Base-by-base conservation (phyloP, 805 yeast species). In the Blastobotrys mokoenaii region DNA sequence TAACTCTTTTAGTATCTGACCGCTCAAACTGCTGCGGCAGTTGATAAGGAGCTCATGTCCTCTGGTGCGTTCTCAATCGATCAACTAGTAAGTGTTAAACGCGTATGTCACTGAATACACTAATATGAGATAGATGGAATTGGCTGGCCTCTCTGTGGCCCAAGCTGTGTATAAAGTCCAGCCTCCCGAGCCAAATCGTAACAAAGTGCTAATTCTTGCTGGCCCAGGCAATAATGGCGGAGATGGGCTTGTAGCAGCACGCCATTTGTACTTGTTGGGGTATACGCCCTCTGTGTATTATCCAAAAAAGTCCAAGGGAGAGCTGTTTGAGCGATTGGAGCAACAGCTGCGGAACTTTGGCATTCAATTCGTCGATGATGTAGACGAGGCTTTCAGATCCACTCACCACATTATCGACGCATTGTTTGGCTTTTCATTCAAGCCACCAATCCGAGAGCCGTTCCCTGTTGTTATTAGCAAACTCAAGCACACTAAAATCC, bases 161-260 rank as follows among this genome's bases (percentile, higher is more conserved):
- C 85, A 87, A 56, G 85, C 95, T 0, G 74, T 89, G 2, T 79
- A 76, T 57, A 74, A 71, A 41, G 71, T 79, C 31, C 85, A 74
- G 53, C 94, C 95, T 1, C 79, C 79, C 1, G 38, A 45, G 6
- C 46, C 60, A 10, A 68, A 67, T 38, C 29, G 34, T 11, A 63
- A 68, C 33, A 67, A 63, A 9, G 80, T 88, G 1, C 66, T 89
- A 36, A 74, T 93, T 1, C 68, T 93, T 3, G 87, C 82, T 9
- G 98, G 98, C 0, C 97, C 97, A 0, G 98, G 98, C 1, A 93
- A 93, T 59, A 93, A 93, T 59, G 90, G 73, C 47, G 47, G 97
- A 1, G 98, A 93, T 65, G 98, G 97, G 0, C 67, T 93, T 11
- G 98, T 93, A 1, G 95, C 96, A 25, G 95, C 97, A 1, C 72